Evolutionary conservation across 2,329 filamentous ascomycete species (phyloP).

Genomic region (Nemania sp.): DNA sequence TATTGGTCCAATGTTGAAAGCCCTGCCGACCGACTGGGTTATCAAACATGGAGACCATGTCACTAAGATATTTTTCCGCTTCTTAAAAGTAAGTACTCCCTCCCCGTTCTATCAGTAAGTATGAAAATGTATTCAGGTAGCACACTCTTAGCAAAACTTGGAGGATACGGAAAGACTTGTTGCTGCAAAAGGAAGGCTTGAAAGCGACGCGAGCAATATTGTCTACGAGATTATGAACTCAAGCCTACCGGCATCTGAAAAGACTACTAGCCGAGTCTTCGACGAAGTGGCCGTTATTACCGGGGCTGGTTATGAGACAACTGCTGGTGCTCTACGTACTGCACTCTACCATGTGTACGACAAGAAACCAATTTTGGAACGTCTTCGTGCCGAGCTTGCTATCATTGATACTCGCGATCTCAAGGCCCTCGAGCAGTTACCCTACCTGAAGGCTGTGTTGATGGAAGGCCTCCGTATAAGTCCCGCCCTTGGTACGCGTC

Average conservation of each 20-base stretch:
- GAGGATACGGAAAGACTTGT: constrained; percentile 7
- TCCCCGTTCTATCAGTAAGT: too few species aligned
- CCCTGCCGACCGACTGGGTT: neutral
- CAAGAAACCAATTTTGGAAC: constrained; percentile 23
- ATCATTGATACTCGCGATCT: neutral
- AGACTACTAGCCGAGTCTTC: constrained; percentile 15
- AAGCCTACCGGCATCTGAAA: constrained; percentile 20
- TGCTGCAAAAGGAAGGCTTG: too few species aligned
- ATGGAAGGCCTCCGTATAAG: constrained; percentile 51
- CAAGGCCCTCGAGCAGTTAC: constrained; percentile 26
- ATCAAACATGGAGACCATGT: constrained; percentile 8
- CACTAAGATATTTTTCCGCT: constrained; percentile 15
- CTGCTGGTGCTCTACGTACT: constrained; percentile 20
- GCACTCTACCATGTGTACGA: constrained; percentile 24
- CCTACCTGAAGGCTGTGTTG: constrained; percentile 49
- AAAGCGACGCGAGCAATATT: constrained; percentile 2
- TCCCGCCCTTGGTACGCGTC: constrained; percentile 45
- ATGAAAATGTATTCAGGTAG: too few species aligned
- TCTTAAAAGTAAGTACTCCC: constrained; percentile 7
- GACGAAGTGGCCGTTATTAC: constrained; percentile 21
- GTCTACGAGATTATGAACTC: constrained; percentile 24
- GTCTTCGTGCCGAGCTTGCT: constrained; percentile 18
- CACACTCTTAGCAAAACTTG: constrained; percentile 10
- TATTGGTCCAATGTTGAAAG: too few species aligned
- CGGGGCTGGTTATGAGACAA: constrained; percentile 25